Evolutionary conservation across 2,329 filamentous ascomycete species (phyloP).

Genomic region (Talaromyces sp.): DNA sequence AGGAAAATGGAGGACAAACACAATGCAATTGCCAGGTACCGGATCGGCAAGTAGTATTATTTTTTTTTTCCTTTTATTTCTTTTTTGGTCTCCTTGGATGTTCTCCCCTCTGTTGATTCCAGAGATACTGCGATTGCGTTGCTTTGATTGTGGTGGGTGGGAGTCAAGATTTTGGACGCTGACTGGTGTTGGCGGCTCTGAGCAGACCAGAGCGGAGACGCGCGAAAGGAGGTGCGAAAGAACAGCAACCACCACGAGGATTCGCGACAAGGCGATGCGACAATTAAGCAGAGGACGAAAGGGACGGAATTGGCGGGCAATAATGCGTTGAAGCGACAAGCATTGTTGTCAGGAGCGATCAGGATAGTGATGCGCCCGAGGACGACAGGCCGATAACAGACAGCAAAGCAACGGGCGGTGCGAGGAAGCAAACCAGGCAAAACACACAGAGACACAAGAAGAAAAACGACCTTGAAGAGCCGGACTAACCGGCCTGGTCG

Average conservation of each 20-base stretch:
- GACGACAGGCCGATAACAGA: neutral
- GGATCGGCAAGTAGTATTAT: neutral
- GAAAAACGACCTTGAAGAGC: slow-evolving; percentile 11
- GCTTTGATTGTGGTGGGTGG: neutral
- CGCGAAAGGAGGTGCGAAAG: neutral
- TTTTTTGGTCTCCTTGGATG: neutral
- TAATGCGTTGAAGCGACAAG: slow-evolving; percentile 13
- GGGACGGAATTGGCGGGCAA: slow-evolving; percentile 16
- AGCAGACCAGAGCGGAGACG: neutral
- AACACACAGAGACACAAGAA: neutral
- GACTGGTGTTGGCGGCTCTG: neutral
- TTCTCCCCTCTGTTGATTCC: neutral
- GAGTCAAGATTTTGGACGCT: neutral
- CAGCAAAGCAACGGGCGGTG: neutral
- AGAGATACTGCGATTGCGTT: neutral
- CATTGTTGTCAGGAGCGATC: slow-evolving; percentile 20
- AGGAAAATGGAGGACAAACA: slow-evolving; percentile 1
- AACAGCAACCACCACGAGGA: neutral
- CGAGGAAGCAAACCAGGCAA: neutral
- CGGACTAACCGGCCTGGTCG: slow-evolving; percentile 13
- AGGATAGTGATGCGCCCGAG: neutral
- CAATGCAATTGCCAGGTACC: slow-evolving; percentile 1
- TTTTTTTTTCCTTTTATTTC: neutral
- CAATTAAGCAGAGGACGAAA: slow-evolving; percentile 6
- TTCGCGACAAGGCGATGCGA: slow-evolving; percentile 1